A percentile compares a stretch with the other conserved stretches of the same genome.
Evolutionary conservation across 2,329 filamentous ascomycete genomes (phyloP).

Genomic region (Exutisphaerella laricina): DNA sequence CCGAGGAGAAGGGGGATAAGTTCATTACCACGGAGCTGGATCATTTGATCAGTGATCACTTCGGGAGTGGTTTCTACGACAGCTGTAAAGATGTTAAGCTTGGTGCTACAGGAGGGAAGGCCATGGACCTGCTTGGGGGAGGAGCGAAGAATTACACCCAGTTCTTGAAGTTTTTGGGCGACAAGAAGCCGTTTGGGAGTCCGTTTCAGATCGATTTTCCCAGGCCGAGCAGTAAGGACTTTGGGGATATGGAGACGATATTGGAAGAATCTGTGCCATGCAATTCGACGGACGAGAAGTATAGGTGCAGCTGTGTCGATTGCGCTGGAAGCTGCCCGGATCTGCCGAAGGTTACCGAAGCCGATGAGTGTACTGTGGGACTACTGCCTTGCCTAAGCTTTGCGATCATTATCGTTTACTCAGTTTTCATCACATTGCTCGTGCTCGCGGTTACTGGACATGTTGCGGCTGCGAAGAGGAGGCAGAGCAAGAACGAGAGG

Average conservation of each 20-base stretch:
- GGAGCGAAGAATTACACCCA: constrained; percentile 84
- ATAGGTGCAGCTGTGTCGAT: constrained; percentile 88
- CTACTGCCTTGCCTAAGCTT: constrained; percentile 90
- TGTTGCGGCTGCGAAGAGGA: constrained; percentile 67
- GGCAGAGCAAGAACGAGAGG: constrained; percentile 69
- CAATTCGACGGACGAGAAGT: constrained; percentile 80
- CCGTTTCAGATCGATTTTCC: constrained; percentile 98
- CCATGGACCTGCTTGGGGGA: constrained; percentile 93
- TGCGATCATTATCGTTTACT: constrained; percentile 80
- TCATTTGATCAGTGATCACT: constrained; percentile 77
- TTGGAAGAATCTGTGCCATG: constrained; percentile 75
- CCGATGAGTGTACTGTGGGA: constrained; percentile 73
- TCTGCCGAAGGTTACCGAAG: constrained; percentile 67
- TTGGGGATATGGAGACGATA: constrained; percentile 65
- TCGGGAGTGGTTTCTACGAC: constrained; percentile 83
- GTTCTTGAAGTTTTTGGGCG: constrained; percentile 85
- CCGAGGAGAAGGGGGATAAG: constrained; percentile 56
- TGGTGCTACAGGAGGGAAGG: constrained; percentile 84
- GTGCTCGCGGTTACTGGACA: constrained; percentile 65
- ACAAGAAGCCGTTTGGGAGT: constrained; percentile 85
- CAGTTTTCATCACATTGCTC: constrained; percentile 64
- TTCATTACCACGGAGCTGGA: constrained; percentile 81
- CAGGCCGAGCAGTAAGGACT: constrained; percentile 48
- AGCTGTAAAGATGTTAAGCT: constrained; percentile 99
- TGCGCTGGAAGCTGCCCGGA: constrained; percentile 80